Base-by-base conservation (phyloP, 148 eudicot genomes). In the Talinum fruticosum region DNA sequence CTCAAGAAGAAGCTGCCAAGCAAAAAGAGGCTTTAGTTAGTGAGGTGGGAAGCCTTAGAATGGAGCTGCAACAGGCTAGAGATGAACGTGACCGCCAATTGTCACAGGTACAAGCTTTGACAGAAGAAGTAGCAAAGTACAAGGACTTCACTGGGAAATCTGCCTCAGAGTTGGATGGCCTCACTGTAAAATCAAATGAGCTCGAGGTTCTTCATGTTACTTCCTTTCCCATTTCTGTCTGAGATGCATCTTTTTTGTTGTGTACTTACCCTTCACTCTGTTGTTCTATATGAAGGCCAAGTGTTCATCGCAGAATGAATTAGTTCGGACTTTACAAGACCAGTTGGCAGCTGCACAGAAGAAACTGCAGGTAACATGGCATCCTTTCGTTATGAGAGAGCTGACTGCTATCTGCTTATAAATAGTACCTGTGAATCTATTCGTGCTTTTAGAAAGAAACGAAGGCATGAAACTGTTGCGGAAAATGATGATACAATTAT, bases 21-120 rank as follows among this genome's bases (percentile, higher is more conserved):
- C 93, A 92, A 72, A 96, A 93, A 79, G 97, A 91, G 85, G 87
- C 87, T 72, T 78, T 96, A 35, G 81, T 81, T 21, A 87, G 66
- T 82, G 97, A 96, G 78, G 92, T 88, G 75, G 85, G 86, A 64
- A 77, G 93, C 73, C 87, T 91, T 71, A 85, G 90, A 77, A 83
- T 82, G 80, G 97, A 96, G 79, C 69, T 93, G 69, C 97, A 89
- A 77, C 89, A 91, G 80, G 88, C 83, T 66, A 89, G 91, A 83
- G 97, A 91, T 76, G 99, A 95, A 26, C 92, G 97, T 62, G 97
- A 92, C 76, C 85, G 86, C 69, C 99, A 91, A 38, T 71, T 85
- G 83, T 85, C 80, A 49, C 88, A 84, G 59, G 90, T 96, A 2
- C 85, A 90, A 41, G 75, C 79, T 76, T 80, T 96, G 79, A 84